phyloP scores from a whole-genome alignment of 2,329 filamentous ascomycete species.

The Penicillium sp. region DNA sequence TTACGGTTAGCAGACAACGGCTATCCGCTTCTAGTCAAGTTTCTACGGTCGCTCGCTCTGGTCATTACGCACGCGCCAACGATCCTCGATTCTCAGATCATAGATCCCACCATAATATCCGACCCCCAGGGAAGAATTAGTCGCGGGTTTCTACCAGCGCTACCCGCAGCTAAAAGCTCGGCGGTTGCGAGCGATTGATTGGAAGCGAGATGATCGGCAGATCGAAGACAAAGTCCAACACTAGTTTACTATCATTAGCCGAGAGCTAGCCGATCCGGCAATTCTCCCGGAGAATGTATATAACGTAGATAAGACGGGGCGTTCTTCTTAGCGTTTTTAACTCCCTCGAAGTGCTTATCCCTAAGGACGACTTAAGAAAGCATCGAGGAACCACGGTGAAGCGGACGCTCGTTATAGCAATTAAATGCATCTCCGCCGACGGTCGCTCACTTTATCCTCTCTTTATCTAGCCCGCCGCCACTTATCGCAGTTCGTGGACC shows the following conservation, averaged over 20 bases:
- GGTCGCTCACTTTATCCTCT: too few species aligned
- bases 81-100: not conserved
- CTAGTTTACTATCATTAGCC: constrained; percentile 37
- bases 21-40: constrained; percentile 20
- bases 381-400: too few species aligned
- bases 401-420: too few species aligned
- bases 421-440: too few species aligned
- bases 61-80: constrained; percentile 14
- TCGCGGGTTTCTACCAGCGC: constrained; percentile 2
- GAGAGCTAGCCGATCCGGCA: constrained; percentile 31
- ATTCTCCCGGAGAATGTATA: constrained; percentile 41
- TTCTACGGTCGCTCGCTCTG: constrained; percentile 11
- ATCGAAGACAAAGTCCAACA: not conserved
- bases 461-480: not conserved
- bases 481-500: constrained; percentile 18
- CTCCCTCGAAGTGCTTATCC: constrained; percentile 39
- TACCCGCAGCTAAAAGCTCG: constrained; percentile 17
- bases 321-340: constrained; percentile 35
- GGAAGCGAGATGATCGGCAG: constrained; percentile 15
- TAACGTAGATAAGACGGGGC: constrained; percentile 47
- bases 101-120: not conserved
- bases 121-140: not conserved
- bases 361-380: too few species aligned
- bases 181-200: constrained; percentile 16
- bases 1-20: constrained; percentile 18